These are phyloP conservation scores for Ganoderma boninense DNA, from an alignment of 1,284 basidiomycete species.

Conservation along the genomic window DNA sequence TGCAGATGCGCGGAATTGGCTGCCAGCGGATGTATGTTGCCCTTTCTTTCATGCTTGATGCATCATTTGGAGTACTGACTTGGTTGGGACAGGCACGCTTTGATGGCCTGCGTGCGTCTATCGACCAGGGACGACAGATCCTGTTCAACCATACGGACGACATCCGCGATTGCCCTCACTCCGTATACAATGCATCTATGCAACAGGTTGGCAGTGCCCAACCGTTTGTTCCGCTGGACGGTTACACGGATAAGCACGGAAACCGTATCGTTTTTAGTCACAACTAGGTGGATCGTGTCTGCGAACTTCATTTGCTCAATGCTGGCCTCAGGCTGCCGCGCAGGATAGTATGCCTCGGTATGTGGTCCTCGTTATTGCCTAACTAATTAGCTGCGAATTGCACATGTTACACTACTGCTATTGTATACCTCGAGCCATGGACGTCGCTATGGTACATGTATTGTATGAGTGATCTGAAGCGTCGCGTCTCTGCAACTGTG, in stretches of 20 bases:
- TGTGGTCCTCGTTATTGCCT: neutral
- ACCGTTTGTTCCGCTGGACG: neutral
- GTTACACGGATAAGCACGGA: neutral
- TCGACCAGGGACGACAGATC: neutral
- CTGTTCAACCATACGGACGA: neutral
- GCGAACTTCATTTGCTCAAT: neutral
- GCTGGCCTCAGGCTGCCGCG: neutral
- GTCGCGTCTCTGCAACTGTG: neutral
- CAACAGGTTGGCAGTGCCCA: neutral
- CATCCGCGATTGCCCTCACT: neutral
- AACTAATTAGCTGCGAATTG: neutral
- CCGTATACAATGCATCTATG: neutral
- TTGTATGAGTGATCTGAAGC: neutral
- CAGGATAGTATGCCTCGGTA: too few relatives aligned
- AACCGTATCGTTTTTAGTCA: neutral
- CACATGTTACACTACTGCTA: neutral
- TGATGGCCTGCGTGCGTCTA: neutral
- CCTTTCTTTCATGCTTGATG: neutral
- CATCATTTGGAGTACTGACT: neutral
- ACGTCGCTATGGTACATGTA: neutral
- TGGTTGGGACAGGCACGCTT: neutral
- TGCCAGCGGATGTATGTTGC: neutral
- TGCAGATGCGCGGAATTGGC: neutral
- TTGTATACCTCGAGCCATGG: neutral
- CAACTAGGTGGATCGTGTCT: neutral